Conservation (phyloP, 2,329 filamentous ascomycete species). For the Hypocrella siamensis region DNA sequence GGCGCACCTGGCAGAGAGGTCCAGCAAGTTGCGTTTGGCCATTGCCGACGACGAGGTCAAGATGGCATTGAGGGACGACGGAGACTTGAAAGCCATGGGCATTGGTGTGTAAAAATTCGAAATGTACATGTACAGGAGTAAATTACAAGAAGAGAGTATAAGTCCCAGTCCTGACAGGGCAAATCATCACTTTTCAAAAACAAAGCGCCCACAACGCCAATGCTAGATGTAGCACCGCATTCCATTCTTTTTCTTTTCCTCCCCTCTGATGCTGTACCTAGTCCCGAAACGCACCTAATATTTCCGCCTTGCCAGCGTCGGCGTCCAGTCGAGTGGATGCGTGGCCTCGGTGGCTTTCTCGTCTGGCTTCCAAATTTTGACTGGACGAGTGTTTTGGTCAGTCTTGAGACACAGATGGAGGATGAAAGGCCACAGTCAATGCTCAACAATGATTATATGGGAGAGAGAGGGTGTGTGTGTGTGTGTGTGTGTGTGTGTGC, state of each 20-base stretch:
- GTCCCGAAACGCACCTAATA: too few species aligned
- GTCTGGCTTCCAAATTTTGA: slow-evolving; percentile 96
- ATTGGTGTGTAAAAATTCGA: slow-evolving; percentile 26
- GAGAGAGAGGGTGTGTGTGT: too few species aligned
- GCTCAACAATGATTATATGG: too few species aligned
- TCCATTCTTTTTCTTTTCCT: too few species aligned
- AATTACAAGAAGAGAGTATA: neutral
- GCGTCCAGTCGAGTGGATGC: slow-evolving; percentile 87
- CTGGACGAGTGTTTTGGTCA: slow-evolving; percentile 40
- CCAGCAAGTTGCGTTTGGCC: slow-evolving; percentile 71
- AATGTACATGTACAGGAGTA: slow-evolving; percentile 5
- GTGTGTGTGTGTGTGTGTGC: too few species aligned
- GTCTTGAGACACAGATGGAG: neutral
- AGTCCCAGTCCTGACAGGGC: neutral
- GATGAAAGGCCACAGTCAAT: too few species aligned
- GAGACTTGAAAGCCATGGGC: slow-evolving; percentile 68
- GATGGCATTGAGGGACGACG: slow-evolving; percentile 75
- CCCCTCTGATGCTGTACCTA: too few species aligned
- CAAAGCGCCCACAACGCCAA: too few species aligned
- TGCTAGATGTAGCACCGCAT: too few species aligned
- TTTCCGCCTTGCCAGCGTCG: slow-evolving; percentile 61
- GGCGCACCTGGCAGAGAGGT: slow-evolving; percentile 62
- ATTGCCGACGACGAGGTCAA: slow-evolving; percentile 86
- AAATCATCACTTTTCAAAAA: too few species aligned
- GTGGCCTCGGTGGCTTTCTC: slow-evolving; percentile 80